phyloP scores from a whole-genome alignment of 2,329 filamentous ascomycete genomes.

The Fusarium sp. region DNA sequence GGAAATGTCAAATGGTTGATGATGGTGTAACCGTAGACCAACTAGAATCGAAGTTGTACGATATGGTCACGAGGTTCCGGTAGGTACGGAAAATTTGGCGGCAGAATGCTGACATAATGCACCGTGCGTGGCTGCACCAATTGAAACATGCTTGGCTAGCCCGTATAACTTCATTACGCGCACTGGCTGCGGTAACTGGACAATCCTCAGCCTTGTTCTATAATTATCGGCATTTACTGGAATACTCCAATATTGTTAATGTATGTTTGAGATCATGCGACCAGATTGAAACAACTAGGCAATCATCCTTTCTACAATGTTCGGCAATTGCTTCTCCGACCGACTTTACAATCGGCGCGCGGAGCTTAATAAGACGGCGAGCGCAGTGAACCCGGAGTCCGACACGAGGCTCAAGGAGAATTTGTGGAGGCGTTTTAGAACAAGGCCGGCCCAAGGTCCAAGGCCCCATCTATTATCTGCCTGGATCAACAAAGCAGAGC shows the following conservation, averaged over 20 bases:
- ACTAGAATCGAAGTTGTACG: slow-evolving; percentile 38
- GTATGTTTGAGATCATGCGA: background rate
- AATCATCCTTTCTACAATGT: no score
- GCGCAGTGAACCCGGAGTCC: slow-evolving; percentile 21
- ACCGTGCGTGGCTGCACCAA: background rate
- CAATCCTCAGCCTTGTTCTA: slow-evolving; percentile 11
- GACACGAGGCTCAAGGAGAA: slow-evolving; percentile 6
- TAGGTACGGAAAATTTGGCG: slow-evolving; percentile 48
- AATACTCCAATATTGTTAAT: no score
- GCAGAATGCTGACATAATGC: slow-evolving; percentile 48
- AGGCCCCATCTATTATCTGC: background rate
- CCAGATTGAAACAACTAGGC: background rate
- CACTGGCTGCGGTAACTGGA: background rate
- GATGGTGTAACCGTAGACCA: slow-evolving; percentile 33
- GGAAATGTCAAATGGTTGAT: slow-evolving; percentile 33
- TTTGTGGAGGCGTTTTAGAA: slow-evolving; percentile 2
- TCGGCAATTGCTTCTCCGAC: background rate
- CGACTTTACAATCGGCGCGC: slow-evolving; percentile 10
- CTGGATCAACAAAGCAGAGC: background rate
- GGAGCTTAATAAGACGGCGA: slow-evolving; percentile 16
- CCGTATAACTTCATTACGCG: background rate
- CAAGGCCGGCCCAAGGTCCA: background rate
- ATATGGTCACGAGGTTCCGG: slow-evolving; percentile 41
- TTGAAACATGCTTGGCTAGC: slow-evolving; percentile 4
- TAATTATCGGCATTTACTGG: background rate